These are phyloP conservation scores for Epichloe bromicola DNA, from an alignment of 2,329 filamentous ascomycete species.

Conservation along the genomic window DNA sequence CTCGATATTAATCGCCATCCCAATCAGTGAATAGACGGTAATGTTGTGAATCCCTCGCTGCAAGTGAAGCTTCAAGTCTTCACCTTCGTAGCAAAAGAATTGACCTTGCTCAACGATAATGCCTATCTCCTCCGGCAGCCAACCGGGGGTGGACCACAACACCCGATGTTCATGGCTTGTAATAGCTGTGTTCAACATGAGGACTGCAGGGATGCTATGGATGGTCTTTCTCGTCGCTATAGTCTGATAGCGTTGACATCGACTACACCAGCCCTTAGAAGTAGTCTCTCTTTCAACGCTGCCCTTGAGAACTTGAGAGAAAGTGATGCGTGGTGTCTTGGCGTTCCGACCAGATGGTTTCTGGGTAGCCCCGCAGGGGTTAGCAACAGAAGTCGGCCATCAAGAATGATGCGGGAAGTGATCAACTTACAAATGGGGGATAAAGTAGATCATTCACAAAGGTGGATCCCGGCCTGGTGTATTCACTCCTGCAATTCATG, in stretches of 20 bases:
- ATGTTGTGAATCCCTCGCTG: conserved; percentile 71
- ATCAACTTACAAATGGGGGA: conserved; percentile 31
- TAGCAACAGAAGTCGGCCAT: not conserved
- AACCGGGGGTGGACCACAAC: conserved; percentile 80
- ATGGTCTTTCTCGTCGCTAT: conserved; percentile 77
- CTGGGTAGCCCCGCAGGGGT: conserved; percentile 14
- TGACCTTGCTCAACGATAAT: conserved; percentile 84
- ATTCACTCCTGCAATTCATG: conserved; percentile 78
- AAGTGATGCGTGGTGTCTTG: conserved; percentile 47
- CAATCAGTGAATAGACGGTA: conserved; percentile 81
- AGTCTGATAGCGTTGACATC: conserved; percentile 82
- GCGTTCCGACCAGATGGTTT: conserved; percentile 35
- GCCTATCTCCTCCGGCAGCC: conserved; percentile 88
- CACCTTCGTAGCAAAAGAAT: conserved; percentile 88
- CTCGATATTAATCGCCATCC: conserved; percentile 81
- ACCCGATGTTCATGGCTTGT: conserved; percentile 59
- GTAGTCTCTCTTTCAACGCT: conserved; percentile 84
- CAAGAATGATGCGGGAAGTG: not conserved
- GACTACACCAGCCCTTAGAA: conserved; percentile 84
- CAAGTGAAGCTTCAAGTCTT: conserved; percentile 70
- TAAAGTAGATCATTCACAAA: conserved; percentile 82
- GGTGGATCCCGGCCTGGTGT: conserved; percentile 62
- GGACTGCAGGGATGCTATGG: conserved; percentile 66
- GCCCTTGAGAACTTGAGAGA: conserved; percentile 83
- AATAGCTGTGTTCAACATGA: conserved; percentile 77